Percentiles rank a stretch among this genome's conserved stretches.
These are phyloP conservation scores for Phytophthora ramorum DNA, from an alignment of 352 stramenopile species.

Conservation along the genomic window DNA sequence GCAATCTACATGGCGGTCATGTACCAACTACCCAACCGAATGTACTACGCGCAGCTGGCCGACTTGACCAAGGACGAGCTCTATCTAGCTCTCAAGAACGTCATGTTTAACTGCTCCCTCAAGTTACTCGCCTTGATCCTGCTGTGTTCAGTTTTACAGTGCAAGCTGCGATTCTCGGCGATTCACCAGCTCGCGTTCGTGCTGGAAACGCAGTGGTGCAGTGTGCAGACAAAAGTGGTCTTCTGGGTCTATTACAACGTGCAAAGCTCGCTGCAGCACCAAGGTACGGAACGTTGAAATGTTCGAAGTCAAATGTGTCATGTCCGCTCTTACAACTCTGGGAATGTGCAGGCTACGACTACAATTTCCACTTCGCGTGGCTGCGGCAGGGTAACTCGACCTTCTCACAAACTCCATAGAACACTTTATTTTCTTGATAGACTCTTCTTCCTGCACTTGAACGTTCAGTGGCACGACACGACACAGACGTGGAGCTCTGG, in stretches of 20 bases:
- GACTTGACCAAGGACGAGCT: slow-evolving; percentile 7
- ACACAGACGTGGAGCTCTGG: neutral
- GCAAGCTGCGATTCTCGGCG: too few species aligned
- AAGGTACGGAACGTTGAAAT: too few species aligned
- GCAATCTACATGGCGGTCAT: slow-evolving; percentile 19
- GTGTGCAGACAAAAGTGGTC: too few species aligned
- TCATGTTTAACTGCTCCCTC: slow-evolving; percentile 18
- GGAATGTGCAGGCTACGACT: slow-evolving; percentile 32
- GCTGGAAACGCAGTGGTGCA: too few species aligned
- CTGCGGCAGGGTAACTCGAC: slow-evolving; percentile 6
- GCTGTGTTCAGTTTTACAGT: too few species aligned
- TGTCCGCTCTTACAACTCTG: too few species aligned
- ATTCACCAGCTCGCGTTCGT: too few species aligned
- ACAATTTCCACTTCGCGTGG: slow-evolving; percentile 36
- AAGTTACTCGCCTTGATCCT: slow-evolving; percentile 8
- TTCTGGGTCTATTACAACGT: too few species aligned
- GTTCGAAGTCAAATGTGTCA: too few species aligned
- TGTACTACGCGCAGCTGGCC: slow-evolving; percentile 25
- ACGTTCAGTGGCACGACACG: neutral
- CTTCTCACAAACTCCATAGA: neutral
- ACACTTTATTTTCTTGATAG: neutral
- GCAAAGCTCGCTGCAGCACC: too few species aligned
- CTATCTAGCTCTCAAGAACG: slow-evolving; percentile 9
- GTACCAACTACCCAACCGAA: slow-evolving; percentile 26
- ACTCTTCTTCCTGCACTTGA: neutral